Base-by-base conservation (phyloP, 495 filamentous ascomycete genomes). In the Penicillium simplicissimum region DNA sequence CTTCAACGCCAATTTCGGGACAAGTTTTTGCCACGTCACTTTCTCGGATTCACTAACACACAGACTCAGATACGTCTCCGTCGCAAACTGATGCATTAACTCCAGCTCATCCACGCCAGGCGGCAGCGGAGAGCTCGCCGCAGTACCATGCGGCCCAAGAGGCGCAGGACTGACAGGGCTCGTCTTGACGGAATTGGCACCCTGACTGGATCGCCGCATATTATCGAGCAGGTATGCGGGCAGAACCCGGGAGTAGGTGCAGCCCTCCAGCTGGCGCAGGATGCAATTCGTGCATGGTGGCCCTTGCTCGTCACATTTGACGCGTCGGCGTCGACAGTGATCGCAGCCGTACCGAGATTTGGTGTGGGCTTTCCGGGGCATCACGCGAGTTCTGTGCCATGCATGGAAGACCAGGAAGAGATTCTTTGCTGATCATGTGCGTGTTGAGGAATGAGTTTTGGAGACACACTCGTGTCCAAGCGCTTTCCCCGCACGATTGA, bases 311-410 rank as follows among this genome's bases (percentile, higher is more conserved):
- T 73, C 72, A 47, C 72, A 76, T 62, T 80, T 80, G 65, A 82
- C 76, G 55, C 78, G 77, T 9, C 82, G 65, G 49, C 71, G 66
- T 59, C 82, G 82, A 63, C 82, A 84, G 48, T 81, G 71, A 25
- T 76, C 68, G 60, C 82, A 84, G 3, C 82, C 82, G 34, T 71
- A 75, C 17, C 78, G 70, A 14, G 81, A 83, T 40, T 84, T 84
- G 34, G 70, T 76, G 60, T 84, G 81, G 4, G 75, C 57, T 66
- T 48, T 63, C 4, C 57, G 67, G 15, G 57, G 57, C 58, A 61
- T 61, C 19, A 17, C 52, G 37, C 57, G 5, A 54, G 14, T 43
- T 21, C 7, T 11, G 15, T 45, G 13, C 14, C 5, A 42, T 31
- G 53, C 52, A 58, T 56, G 13, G 52, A 62, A 51, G 11, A 2